Evolutionary conservation across 2,329 filamentous ascomycete species (phyloP).

Genomic region (Pseudogymnoascus sp.): DNA sequence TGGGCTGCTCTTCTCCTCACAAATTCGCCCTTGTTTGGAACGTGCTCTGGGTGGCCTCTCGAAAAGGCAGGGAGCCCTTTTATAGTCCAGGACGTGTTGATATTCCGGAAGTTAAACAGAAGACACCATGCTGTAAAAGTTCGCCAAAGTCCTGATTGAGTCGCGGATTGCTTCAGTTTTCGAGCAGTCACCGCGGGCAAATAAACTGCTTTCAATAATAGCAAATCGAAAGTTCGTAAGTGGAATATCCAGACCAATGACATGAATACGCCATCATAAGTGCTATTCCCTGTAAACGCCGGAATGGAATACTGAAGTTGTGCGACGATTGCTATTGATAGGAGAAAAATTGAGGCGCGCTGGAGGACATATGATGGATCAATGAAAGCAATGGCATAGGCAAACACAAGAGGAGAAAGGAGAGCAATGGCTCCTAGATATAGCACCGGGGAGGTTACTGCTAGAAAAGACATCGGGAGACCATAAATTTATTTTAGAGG

Average conservation of each 20-base stretch:
- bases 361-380: background rate
- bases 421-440: background rate
- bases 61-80: background rate
- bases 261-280: background rate
- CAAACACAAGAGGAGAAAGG: background rate
- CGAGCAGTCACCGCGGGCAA: background rate
- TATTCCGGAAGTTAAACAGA: background rate
- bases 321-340: background rate
- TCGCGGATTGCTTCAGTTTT: background rate
- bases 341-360: background rate
- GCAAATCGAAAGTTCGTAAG: background rate
- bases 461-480: background rate
- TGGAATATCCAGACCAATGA: background rate
- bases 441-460: background rate
- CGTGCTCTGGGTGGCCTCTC: background rate
- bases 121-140: background rate
- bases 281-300: background rate
- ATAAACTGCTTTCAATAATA: background rate
- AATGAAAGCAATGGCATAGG: background rate
- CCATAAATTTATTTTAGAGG: background rate
- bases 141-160: background rate
- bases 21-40: background rate
- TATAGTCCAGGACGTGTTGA: background rate
- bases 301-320: background rate
- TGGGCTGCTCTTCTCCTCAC: background rate